These are phyloP conservation scores for Pichia sp. DNA, from an alignment of 1,139 yeast species.

Conservation along the genomic window DNA sequence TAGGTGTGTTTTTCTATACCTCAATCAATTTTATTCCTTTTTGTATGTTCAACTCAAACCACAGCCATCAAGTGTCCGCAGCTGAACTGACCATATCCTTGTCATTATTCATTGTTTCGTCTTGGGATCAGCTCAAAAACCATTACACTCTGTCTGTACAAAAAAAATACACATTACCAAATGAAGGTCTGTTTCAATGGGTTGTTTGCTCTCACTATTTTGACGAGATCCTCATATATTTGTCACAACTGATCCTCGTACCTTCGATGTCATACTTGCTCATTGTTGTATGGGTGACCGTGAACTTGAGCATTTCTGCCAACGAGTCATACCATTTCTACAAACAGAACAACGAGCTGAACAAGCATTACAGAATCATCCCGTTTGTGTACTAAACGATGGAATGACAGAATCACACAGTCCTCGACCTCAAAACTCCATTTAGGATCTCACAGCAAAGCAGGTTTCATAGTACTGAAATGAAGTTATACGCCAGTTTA, in stretches of 20 bases:
- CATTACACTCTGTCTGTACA: conserved; percentile 56
- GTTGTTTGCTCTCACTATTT: conserved; percentile 76
- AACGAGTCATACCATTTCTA: conserved; percentile 51
- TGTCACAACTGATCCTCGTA: conserved; percentile 25
- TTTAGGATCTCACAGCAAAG: no score
- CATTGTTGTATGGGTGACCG: conserved; percentile 47
- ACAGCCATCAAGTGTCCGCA: not conserved
- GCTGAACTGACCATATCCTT: not conserved
- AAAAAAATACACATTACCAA: conserved; percentile 62
- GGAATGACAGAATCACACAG: no score
- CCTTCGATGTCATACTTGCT: conserved; percentile 13
- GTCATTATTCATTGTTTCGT: conserved; percentile 19
- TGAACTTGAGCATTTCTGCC: conserved; percentile 58
- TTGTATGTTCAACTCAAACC: conserved; percentile 5
- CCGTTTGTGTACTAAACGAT: conserved; percentile 31
- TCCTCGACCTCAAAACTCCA: no score
- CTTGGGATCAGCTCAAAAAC: conserved; percentile 46
- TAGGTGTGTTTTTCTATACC: conserved; percentile 62
- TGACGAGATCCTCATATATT: conserved; percentile 63
- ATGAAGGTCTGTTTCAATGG: conserved; percentile 38
- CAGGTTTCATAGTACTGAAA: no score
- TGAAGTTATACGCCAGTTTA: no score
- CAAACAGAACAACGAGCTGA: conserved; percentile 12
- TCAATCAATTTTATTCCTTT: conserved; percentile 28
- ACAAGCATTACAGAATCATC: conserved; percentile 23